Evolutionary conservation across 164 flowering plant genomes (phyloP).

Genomic region (Vitis rupestris): DNA sequence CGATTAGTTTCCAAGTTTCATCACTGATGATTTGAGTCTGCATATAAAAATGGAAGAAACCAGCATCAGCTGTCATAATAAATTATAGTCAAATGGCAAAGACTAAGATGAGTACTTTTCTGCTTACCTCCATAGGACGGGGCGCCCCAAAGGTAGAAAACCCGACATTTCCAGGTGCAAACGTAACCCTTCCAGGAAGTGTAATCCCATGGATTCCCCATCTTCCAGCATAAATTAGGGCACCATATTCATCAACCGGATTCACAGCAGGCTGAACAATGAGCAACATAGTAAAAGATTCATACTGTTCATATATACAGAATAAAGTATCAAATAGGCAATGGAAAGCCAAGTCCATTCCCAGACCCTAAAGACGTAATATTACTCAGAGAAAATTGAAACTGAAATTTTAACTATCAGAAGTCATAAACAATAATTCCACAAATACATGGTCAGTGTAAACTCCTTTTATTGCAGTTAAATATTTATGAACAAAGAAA

Average conservation of each 20-base stretch:
- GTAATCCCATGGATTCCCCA: slow-evolving; percentile 92
- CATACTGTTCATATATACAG: neutral
- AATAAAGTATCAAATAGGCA: neutral
- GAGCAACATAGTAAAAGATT: slow-evolving; percentile 2
- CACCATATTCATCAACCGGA: slow-evolving; percentile 89
- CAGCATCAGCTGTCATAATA: neutral
- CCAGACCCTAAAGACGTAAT: neutral
- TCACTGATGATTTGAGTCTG: slow-evolving; percentile 91
- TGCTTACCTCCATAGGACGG: slow-evolving; percentile 80
- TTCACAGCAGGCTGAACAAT: slow-evolving; percentile 59
- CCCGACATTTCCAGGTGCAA: slow-evolving; percentile 91
- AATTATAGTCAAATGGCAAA: neutral
- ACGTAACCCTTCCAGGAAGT: slow-evolving; percentile 91
- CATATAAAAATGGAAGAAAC: slow-evolving; percentile 1
- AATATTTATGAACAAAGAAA: no score
- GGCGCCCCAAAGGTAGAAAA: slow-evolving; percentile 95
- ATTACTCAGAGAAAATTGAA: no score
- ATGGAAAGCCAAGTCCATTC: neutral
- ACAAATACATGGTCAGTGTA: no score
- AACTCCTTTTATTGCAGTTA: no score
- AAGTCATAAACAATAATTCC: no score
- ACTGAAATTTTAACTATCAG: no score
- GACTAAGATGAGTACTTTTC: neutral
- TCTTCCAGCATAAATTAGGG: slow-evolving; percentile 80
- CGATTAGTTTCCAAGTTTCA: slow-evolving; percentile 87